Evolutionary conservation across 2,329 filamentous ascomycete genomes (phyloP).

Genomic region (Annulohypoxylon truncatum): DNA sequence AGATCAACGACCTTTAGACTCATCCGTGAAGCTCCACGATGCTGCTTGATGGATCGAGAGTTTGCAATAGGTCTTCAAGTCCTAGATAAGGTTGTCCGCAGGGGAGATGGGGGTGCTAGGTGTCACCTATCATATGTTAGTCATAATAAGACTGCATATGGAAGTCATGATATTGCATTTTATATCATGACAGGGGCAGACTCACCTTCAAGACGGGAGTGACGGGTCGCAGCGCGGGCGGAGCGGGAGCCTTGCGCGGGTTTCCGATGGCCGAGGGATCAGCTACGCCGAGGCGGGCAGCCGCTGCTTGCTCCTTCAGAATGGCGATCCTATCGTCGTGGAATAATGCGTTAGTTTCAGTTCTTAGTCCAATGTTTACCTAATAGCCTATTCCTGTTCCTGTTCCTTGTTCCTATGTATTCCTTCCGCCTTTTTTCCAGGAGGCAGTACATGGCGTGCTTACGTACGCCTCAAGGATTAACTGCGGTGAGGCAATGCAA

Average conservation of each 20-base stretch:
- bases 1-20: background rate
- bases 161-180: background rate
- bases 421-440: background rate
- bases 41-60: background rate
- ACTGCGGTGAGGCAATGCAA: slow-evolving; percentile 15
- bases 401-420: background rate
- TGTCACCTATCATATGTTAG: slow-evolving; percentile 31
- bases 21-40: background rate
- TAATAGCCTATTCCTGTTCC: background rate
- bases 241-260: slow-evolving; percentile 45
- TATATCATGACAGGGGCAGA: background rate
- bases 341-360: background rate
- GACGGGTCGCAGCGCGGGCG: slow-evolving; percentile 37
- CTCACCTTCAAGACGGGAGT: slow-evolving; percentile 41
- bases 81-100: slow-evolving; percentile 42
- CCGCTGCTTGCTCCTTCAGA: slow-evolving; percentile 64
- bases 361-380: background rate
- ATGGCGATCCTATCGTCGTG: slow-evolving; percentile 56
- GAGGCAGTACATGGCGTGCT: background rate
- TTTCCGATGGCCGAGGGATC: slow-evolving; percentile 37
- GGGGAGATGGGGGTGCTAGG: slow-evolving; percentile 40
- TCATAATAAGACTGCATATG: background rate
- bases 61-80: no score
- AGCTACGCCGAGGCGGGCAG: slow-evolving; percentile 57
- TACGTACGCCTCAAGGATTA: background rate